Base-by-base conservation (phyloP, 306 rosid species). In the Begonia masoniana region DNA sequence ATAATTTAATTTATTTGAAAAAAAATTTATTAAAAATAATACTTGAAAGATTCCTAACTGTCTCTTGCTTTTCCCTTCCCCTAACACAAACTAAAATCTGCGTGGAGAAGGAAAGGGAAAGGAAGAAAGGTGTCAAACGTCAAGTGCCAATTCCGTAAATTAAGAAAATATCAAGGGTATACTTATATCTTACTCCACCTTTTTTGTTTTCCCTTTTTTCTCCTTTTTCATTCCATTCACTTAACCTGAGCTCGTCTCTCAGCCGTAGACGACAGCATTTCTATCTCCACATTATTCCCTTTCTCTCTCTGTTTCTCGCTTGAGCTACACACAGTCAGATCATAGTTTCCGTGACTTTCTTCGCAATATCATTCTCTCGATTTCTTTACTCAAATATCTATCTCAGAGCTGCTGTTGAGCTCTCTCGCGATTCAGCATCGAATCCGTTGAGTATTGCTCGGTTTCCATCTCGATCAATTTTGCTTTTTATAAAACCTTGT, bases 291-390 rank as follows among this genome's bases (percentile, higher is more conserved):
- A 31, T 31, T 31, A 31, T 31, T 31, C 39, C 39, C 39, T 31
- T 31, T 55, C 49, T 41, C 56, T 62, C 68, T 48, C 77, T 55
- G 62, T 63, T 54, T 41, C 67, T 35, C 60, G 52, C 54, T 52
- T 68, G 43, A 9, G 8, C 13, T 10, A 45, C 49, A 45, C 49
- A 70, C 61, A 51, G 50, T 60, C 81, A 73, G 89, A 89, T 82
- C 94, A 76, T 69, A 68, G 59, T 74, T 74, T 60, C 59, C 68
- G 69, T 76, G 61, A 70, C 51, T 69, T 58, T 63, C 73, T 31
- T 71, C 70, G 79, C 82, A 77, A 78, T 87, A 69, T 68, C 74
- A 68, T 52, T 23, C 71, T 10, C 49, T 45, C 14, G 39, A 31
- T 31, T 3, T 45, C 49, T 12, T n/a, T 45, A 6, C 63, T 60